These are phyloP conservation scores for Hirsutella thompsonii DNA, from an alignment of 2,329 filamentous ascomycete species.

Conservation along the genomic window DNA sequence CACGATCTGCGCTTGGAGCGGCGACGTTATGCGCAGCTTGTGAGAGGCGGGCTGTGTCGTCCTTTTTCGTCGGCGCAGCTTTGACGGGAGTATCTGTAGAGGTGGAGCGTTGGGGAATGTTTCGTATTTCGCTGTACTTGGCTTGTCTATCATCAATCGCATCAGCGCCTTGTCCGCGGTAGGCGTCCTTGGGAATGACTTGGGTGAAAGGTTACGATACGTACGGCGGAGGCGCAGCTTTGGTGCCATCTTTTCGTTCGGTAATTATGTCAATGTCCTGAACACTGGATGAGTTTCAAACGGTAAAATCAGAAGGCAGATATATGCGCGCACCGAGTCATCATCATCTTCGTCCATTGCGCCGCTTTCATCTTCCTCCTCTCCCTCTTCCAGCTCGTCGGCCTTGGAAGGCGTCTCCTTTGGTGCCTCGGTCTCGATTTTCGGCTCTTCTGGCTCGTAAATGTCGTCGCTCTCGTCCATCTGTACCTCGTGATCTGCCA, in stretches of 20 bases:
- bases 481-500: slow-evolving; percentile 35
- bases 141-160: slow-evolving; percentile 31
- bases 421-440: slow-evolving; percentile 18
- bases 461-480: slow-evolving; percentile 58
- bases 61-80: slow-evolving; percentile 31
- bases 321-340: slow-evolving; percentile 23
- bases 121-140: slow-evolving; percentile 51
- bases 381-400: slow-evolving; percentile 49
- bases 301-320: background rate
- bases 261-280: slow-evolving; percentile 58
- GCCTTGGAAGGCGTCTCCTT: slow-evolving; percentile 21
- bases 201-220: slow-evolving; percentile 11
- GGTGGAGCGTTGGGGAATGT: slow-evolving; percentile 48
- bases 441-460: slow-evolving; percentile 47
- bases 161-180: background rate
- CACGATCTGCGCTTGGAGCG: slow-evolving; percentile 34
- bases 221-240: slow-evolving; percentile 44
- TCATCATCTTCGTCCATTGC: slow-evolving; percentile 49
- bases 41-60: slow-evolving; percentile 22
- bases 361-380: slow-evolving; percentile 49
- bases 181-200: background rate
- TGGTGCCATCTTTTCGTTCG: slow-evolving; percentile 51
- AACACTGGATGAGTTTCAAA: background rate
- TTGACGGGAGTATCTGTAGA: slow-evolving; percentile 37
- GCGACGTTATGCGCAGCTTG: slow-evolving; percentile 15